These are phyloP conservation scores for Cladophialophora chaetospira DNA, from an alignment of 2,329 filamentous ascomycete genomes.

Conservation along the genomic window DNA sequence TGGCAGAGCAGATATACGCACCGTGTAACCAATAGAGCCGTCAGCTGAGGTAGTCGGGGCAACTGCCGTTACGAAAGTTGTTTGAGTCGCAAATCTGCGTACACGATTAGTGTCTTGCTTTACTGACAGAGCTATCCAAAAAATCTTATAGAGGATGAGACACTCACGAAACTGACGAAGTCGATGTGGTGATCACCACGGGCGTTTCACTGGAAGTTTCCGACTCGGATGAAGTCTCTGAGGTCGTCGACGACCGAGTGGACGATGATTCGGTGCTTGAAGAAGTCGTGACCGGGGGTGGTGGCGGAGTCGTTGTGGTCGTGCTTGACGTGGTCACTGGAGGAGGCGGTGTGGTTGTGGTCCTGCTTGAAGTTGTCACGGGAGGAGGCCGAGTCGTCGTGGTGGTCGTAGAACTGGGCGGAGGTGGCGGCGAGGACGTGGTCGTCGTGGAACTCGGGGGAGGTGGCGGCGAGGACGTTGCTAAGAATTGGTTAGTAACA, in stretches of 20 bases:
- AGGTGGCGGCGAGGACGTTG: slow-evolving; percentile 10
- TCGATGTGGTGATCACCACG: slow-evolving; percentile 26
- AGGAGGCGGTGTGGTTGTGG: slow-evolving; percentile 1
- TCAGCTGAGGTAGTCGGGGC: slow-evolving; percentile 18
- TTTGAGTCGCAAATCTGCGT: slow-evolving; percentile 21
- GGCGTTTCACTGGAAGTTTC: slow-evolving; percentile 20
- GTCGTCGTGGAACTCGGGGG: slow-evolving; percentile 8
- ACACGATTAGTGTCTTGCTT: too few relatives aligned
- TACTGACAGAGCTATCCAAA: too few relatives aligned
- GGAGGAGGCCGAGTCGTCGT: slow-evolving; percentile 10
- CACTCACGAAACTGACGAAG: slow-evolving; percentile 22
- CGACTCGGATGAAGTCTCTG: slow-evolving; percentile 14
- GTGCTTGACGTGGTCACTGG: slow-evolving; percentile 1
- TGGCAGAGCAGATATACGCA: too few relatives aligned
- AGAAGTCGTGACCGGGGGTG: slow-evolving; percentile 42
- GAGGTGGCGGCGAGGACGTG: slow-evolving; percentile 10
- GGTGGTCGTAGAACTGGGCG: slow-evolving; percentile 8
- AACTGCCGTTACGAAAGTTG: slow-evolving; percentile 20
- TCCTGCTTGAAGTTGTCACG: slow-evolving; percentile 6
- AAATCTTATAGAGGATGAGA: too few relatives aligned
- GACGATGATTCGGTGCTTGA: slow-evolving; percentile 12
- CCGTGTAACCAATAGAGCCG: slow-evolving; percentile 21
- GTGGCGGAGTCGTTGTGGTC: slow-evolving; percentile 63
- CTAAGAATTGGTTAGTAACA: neutral
- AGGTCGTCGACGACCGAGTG: neutral